These are phyloP conservation scores for Citrus mangshanensis DNA, from an alignment of 345 rosid species.

Conservation along the genomic window DNA sequence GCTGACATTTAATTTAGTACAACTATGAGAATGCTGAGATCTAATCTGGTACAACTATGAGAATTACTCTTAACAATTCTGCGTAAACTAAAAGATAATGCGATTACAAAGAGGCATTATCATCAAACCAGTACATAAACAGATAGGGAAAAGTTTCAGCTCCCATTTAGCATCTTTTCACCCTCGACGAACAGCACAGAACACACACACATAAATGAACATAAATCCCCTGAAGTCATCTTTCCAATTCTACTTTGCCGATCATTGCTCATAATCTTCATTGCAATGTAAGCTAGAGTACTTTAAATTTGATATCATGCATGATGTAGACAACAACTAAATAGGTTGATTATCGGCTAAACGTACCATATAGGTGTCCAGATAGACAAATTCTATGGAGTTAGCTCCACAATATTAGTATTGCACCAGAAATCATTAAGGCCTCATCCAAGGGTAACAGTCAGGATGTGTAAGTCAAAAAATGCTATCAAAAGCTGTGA, in stretches of 20 bases:
- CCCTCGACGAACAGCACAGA: neutral
- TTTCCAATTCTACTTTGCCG: neutral
- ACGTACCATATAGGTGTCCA: neutral
- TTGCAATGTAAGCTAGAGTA: neutral
- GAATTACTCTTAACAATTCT: neutral
- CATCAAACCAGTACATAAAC: neutral
- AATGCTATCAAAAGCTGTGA: slow-evolving; percentile 1
- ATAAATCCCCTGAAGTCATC: neutral
- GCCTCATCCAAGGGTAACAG: neutral
- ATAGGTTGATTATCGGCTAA: neutral
- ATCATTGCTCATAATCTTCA: neutral
- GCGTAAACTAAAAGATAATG: neutral
- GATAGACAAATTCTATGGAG: neutral
- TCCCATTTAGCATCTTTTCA: neutral
- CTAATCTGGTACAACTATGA: neutral
- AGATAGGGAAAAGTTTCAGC: neutral
- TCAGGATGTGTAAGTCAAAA: neutral
- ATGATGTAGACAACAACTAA: neutral
- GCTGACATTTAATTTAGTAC: neutral
- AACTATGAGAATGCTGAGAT: neutral
- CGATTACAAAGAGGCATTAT: neutral
- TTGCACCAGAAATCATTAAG: neutral
- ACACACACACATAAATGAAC: neutral
- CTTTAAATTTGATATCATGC: neutral
- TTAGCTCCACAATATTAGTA: neutral